Percentiles rank a stretch among this genome's conserved stretches.
Evolutionary conservation across 148 eudicot species (phyloP).

Genomic region (Fagopyrum homotropicum): DNA sequence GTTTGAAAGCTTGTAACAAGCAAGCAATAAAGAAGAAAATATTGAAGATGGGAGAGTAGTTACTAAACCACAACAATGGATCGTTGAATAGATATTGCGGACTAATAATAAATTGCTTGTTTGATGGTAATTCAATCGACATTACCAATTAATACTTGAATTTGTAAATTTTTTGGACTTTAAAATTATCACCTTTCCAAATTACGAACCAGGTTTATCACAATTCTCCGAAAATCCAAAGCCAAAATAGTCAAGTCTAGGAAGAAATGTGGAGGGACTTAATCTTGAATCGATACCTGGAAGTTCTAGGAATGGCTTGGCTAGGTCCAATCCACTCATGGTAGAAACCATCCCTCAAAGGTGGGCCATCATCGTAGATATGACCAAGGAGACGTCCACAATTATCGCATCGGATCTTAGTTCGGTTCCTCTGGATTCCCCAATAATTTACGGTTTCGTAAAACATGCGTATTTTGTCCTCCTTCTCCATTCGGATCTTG

Average conservation of each 20-base stretch:
- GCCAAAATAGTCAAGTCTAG: slow-evolving; percentile 16
- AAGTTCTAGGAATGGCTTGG: slow-evolving; percentile 62
- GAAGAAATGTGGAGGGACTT: slow-evolving; percentile 39
- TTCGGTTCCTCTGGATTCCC: slow-evolving; percentile 70
- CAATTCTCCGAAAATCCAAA: background rate
- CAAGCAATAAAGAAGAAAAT: no score
- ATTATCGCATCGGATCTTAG: slow-evolving; percentile 44
- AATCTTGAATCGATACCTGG: slow-evolving; percentile 63
- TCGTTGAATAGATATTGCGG: no score
- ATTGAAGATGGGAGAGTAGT: no score
- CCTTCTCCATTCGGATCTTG: slow-evolving; percentile 42
- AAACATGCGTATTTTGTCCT: slow-evolving; percentile 67
- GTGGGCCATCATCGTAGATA: slow-evolving; percentile 77
- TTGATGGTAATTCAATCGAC: no score
- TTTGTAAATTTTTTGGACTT: no score
- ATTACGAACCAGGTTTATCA: background rate
- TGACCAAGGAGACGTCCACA: slow-evolving; percentile 49
- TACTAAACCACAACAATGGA: no score
- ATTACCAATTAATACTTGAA: no score
- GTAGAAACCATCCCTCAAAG: slow-evolving; percentile 38
- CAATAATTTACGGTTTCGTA: slow-evolving; percentile 75
- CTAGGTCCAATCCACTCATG: slow-evolving; percentile 73
- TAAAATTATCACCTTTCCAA: no score
- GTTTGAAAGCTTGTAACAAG: no score
- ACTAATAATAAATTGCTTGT: no score